Base-by-base conservation (phyloP, 169 alveolate species). In the Sarcocystis neurona region DNA sequence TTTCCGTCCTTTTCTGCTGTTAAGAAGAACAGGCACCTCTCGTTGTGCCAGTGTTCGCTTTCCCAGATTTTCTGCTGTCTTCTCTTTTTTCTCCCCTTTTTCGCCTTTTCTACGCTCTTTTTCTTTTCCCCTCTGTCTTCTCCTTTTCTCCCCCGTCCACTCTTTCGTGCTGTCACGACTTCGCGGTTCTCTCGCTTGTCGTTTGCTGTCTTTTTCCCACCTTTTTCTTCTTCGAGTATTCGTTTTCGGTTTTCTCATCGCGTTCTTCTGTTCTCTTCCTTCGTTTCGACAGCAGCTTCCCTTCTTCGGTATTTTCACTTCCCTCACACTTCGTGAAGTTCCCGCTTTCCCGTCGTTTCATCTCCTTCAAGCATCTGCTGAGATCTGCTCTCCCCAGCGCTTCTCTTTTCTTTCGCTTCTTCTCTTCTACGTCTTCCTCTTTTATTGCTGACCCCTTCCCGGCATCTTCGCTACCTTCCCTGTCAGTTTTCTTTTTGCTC, bases 221-320 rank as follows among this genome's bases (percentile, higher is more conserved):
- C 63, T 20, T 53, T 50, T 44, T 79, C 32, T 53, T 32, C 37
- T 48, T 32, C 50, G 77, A 10, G 23, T 2, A 43, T 39, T 23
- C 15, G 75, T 46, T 27, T 79, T 79, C 53, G 75, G 72, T 43
- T 43, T 79, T 8, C 32, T 50, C 68, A 1, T 79, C 56, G 56
- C 53, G 47, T 27, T 79, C 4, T 50, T 5, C 0, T 79, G n/a
- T 46, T 60, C 23, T 53, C 85, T n/a, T 34, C 53, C n/a, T 47
- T 79, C 75, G 47, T 79, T 50, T 15, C 53, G 27, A 0, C 34
- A 50, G 72, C 23, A 47, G 39, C 74, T 23, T 2, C 18, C 2
- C 0, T 0, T 1, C 87, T 34, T 30, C 50, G 47, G 30, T 5
- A 0, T 53, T 0, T 0, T 32, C 53, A 32, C 27, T 79, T 50